These are phyloP conservation scores for Bidens hawaiensis DNA, from an alignment of 140 eudicot species.

Conservation along the genomic window DNA sequence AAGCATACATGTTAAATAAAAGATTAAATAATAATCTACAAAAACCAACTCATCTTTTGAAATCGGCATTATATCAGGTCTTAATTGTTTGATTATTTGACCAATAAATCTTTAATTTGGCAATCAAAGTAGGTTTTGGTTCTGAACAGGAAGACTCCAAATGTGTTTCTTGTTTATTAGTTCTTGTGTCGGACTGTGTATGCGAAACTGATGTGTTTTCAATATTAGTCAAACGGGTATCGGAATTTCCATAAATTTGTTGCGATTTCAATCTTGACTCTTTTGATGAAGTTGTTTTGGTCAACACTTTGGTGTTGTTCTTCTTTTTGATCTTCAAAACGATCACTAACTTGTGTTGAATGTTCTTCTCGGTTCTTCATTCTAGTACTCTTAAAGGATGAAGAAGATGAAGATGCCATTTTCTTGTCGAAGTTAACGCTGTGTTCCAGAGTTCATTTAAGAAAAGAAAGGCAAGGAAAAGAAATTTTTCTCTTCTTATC, in stretches of 20 bases:
- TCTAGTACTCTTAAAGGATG: slow-evolving; percentile 39
- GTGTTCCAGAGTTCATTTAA: too few relatives aligned
- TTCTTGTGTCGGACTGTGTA: slow-evolving; percentile 34
- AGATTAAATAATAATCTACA: too few relatives aligned
- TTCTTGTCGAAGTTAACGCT: slow-evolving; percentile 29
- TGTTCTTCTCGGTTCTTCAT: slow-evolving; percentile 43
- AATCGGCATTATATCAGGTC: too few relatives aligned
- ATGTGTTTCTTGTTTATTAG: slow-evolving; percentile 27
- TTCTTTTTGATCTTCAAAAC: slow-evolving; percentile 28
- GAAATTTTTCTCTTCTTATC: too few relatives aligned
- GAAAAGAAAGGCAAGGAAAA: too few relatives aligned
- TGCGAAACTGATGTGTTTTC: slow-evolving; percentile 30
- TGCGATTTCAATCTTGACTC: slow-evolving; percentile 38
- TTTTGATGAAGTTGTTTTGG: slow-evolving; percentile 16
- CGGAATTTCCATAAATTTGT: slow-evolving; percentile 30
- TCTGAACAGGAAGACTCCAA: slow-evolving; percentile 21
- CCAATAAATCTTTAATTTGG: too few relatives aligned
- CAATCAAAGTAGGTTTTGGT: too few relatives aligned
- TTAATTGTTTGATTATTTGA: too few relatives aligned
- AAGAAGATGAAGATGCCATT: slow-evolving; percentile 24
- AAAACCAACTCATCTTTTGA: too few relatives aligned
- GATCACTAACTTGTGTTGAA: slow-evolving; percentile 20
- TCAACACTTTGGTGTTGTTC: slow-evolving; percentile 29
- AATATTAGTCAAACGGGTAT: slow-evolving; percentile 14
- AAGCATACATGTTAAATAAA: too few relatives aligned